Percentiles rank a stretch among this genome's conserved stretches.
phyloP scores from a whole-genome alignment of 2,329 filamentous ascomycete species.

The Trichoderma breve region DNA sequence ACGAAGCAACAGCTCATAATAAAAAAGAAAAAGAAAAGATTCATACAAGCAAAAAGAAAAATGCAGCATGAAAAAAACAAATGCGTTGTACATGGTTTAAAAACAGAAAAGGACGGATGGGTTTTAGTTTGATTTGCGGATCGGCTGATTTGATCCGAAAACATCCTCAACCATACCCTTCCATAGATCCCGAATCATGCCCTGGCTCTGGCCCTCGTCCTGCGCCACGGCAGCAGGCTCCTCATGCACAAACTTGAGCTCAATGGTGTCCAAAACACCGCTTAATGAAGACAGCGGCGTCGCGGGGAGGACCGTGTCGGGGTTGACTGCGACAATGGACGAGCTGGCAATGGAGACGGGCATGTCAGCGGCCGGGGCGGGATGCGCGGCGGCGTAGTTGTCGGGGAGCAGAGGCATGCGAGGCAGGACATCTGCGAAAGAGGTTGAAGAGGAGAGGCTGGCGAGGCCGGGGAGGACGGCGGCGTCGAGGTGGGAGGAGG shows the following conservation, averaged over 20 bases:
- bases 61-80: background rate
- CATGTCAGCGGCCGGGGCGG: conserved; percentile 42
- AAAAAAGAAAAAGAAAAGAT: conserved; percentile 5
- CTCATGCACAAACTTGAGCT: conserved; percentile 53
- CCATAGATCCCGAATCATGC: conserved; percentile 56
- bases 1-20: background rate
- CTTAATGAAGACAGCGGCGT: conserved; percentile 57
- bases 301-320: conserved; percentile 50
- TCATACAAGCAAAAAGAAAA: background rate
- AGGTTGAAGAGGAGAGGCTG: conserved; percentile 33
- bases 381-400: conserved; percentile 49
- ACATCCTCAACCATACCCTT: conserved; percentile 55
- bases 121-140: conserved; percentile 12
- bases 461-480: conserved; percentile 51
- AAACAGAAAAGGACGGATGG: background rate
- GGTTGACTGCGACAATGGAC: conserved; percentile 56
- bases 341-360: conserved; percentile 46
- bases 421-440: conserved; percentile 33
- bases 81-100: background rate
- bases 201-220: conserved; percentile 35
- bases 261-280: conserved; percentile 55
- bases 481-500: conserved; percentile 52
- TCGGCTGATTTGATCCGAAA: conserved; percentile 28
- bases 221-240: conserved; percentile 24
- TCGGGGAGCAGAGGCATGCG: conserved; percentile 62